phyloP scores from a whole-genome alignment of 2,329 filamentous ascomycete genomes.

The Neofusicoccum umdonicola region DNA sequence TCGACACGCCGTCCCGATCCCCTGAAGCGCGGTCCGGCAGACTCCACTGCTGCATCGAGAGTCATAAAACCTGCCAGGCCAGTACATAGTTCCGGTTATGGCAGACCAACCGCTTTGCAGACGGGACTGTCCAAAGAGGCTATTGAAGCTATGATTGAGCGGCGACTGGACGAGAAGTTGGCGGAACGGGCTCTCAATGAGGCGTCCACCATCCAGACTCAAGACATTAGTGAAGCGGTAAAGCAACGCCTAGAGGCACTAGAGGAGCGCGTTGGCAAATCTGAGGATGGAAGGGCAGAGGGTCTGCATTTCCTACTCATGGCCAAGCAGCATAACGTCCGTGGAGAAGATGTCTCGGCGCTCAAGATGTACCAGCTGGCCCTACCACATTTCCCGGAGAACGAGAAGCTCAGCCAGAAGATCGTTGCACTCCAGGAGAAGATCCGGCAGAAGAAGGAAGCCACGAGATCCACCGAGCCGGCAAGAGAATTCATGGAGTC shows the following conservation, averaged over 20 bases:
- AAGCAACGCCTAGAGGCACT: conserved; percentile 78
- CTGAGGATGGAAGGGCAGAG: conserved; percentile 71
- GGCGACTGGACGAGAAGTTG: conserved; percentile 85
- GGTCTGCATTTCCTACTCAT: conserved; percentile 84
- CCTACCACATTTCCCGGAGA: conserved; percentile 79
- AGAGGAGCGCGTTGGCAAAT: conserved; percentile 76
- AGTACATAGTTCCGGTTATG: conserved; percentile 23
- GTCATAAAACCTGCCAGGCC: conserved; percentile 31
- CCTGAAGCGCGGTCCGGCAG: conserved; percentile 47
- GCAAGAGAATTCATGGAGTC: not conserved
- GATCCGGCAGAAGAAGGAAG: conserved; percentile 41
- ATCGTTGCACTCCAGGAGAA: conserved; percentile 55
- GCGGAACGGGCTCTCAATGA: conserved; percentile 68
- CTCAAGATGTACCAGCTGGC: conserved; percentile 85
- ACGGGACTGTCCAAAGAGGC: conserved; percentile 56
- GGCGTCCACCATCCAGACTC: conserved; percentile 20
- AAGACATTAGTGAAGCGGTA: conserved; percentile 52
- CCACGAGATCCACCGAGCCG: conserved; percentile 18
- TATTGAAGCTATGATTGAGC: conserved; percentile 89
- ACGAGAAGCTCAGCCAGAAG: conserved; percentile 67
- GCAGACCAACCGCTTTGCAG: conserved; percentile 35
- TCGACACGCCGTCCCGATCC: conserved; percentile 35
- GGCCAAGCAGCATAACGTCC: conserved; percentile 84
- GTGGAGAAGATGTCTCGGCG: conserved; percentile 74
- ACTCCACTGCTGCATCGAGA: conserved; percentile 30